Base-by-base conservation (phyloP, 1,284 basidiomycete species). In the Papiliotrema nemorosa region DNA sequence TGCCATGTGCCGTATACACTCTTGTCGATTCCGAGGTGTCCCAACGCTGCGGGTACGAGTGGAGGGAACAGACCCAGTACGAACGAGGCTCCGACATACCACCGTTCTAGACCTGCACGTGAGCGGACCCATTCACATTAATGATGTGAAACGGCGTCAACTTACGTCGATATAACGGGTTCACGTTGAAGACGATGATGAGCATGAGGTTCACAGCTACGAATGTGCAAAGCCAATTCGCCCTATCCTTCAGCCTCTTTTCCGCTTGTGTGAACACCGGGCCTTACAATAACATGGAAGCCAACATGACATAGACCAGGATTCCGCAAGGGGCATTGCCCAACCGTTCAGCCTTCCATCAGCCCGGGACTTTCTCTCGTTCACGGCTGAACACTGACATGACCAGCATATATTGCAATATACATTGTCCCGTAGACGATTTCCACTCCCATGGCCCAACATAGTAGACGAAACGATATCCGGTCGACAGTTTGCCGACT, bases 141-240 rank as follows among this genome's bases (percentile, higher is more conserved):
- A 44, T 48, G 16, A 42, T 33, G 16, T 53, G 43, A 1, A 40
- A 50, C 29, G 46, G 25, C 25, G 45, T 45, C 38, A 57, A 45
- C 57, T 52, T 39, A 58, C 57, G 42, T 35, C 53, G 50, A 24
- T 53, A 24, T 18, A 59, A 39, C 9, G 60, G 60, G 40, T 60
- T 59, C 25, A 58, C 33, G 3, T 56, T 56, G 25, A 62, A 44
- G 13, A 59, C 56, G 25, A 62, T 56, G 4, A 55, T 62, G 21
- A 59, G 38, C 31, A 46, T 43, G 31, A 62, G 51, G 43, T 57
- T 57, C 35, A 57, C 36, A 13, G 55, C 55, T 26, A 57, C 49
- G 14, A 24, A 50, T 6, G 52, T 47, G 33, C 44, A 47, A 22
- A 51, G 49, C n/a, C 44, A 56, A 35, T 50, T 56, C 4, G 46